phyloP scores from a whole-genome alignment of 306 rosid species.

The Alnus glutinosa region DNA sequence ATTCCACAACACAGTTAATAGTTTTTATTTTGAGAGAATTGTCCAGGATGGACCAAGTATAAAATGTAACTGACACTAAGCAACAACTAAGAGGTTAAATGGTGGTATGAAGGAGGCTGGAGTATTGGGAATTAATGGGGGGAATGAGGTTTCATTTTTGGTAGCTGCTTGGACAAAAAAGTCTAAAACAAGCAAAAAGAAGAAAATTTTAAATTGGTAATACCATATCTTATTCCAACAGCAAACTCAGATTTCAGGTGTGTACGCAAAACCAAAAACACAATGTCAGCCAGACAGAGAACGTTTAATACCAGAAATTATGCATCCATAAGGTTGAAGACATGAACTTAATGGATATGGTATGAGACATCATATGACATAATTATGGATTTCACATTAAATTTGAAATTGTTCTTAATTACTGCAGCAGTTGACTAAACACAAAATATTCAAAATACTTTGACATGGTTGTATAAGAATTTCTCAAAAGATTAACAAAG shows the following conservation, averaged over 20 bases:
- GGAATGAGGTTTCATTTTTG: neutral
- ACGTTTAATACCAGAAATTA: neutral
- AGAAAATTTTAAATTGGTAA: neutral
- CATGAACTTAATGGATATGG: neutral
- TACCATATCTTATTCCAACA: neutral
- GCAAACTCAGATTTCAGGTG: neutral
- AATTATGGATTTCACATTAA: neutral
- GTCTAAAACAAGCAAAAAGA: neutral
- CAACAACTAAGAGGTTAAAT: neutral
- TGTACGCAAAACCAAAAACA: neutral
- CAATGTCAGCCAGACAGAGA: neutral
- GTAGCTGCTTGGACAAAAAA: neutral
- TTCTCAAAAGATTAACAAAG: constrained; percentile 11
- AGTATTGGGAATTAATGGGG: neutral
- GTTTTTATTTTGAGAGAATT: neutral
- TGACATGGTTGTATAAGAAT: constrained; percentile 14
- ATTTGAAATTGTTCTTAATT: neutral
- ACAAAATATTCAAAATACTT: neutral
- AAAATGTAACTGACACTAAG: neutral
- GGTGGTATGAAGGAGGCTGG: neutral
- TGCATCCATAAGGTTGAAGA: neutral
- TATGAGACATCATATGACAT: neutral
- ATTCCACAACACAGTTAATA: neutral
- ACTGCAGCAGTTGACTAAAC: neutral
- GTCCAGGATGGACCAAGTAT: neutral